Base-by-base conservation (phyloP, 306 rosid species). In the Prunus salicina region DNA sequence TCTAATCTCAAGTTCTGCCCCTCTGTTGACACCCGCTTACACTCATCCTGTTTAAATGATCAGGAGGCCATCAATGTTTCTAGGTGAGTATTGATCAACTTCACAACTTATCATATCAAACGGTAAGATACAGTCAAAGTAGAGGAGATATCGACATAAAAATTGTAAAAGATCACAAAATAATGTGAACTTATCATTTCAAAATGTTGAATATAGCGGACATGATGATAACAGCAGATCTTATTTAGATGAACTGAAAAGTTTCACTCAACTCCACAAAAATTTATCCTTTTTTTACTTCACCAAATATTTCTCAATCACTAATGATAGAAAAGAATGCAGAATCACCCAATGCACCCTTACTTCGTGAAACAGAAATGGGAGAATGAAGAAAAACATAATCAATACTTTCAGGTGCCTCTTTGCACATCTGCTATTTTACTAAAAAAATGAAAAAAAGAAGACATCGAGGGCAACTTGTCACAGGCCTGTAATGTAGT, bases 1-100 rank as follows among this genome's bases (percentile, higher is more conserved):
- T 92, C 98, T 79, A 91, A 76, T 85, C 98, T 92, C 87, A 95
- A 85, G 81, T 80, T 83, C 82, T 92, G 98, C 51, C 98, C 98
- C 89, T 95, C 98, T 10, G 90, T 82, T 62, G 98, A 95, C 78
- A 84, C 96, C 78, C 96, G 96, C 83, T 89, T 92, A 82, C 97
- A 95, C 74, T 95, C 98, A 73, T 85, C 97, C 98, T 95, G 91
- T 83, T 58, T 73, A 32, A 82, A 87, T 73, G 69, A 61, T 69
- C 15, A 79, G 69, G 38, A 70, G 76, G 32, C 76, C 65, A 63
- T 74, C 63, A 73, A 64, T 22, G 67, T 60, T 41, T 72, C 38
- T 38, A 49, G 27, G 51, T 32, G 18, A 32, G 20, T 49, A 30
- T 12, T 58, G 67, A 27, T 60, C 70, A 77, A 57, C 12, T 47